Evolutionary conservation across 352 stramenopile species (phyloP).

Genomic region (Phytophthora rubi): DNA sequence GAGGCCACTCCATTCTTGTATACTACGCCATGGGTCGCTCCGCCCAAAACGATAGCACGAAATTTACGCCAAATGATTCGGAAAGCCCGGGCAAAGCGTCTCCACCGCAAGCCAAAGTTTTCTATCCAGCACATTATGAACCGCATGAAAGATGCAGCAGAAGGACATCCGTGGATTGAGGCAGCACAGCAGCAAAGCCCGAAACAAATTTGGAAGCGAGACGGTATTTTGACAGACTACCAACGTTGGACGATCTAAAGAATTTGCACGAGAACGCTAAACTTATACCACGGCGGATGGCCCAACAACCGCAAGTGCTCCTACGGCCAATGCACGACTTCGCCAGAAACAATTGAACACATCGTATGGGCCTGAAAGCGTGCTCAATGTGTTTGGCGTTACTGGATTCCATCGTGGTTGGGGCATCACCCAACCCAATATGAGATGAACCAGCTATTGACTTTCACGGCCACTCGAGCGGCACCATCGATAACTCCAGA

Average conservation of each 20-base stretch:
- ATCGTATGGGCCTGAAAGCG: not conserved
- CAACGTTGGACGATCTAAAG: not conserved
- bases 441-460: not conserved
- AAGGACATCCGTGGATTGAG: not conserved
- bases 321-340: not conserved
- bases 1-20: not conserved
- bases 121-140: not conserved
- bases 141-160: not conserved
- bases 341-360: not conserved
- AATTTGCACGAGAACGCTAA: not conserved
- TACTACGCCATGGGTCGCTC: not conserved
- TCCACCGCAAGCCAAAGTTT: not conserved
- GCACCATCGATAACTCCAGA: too few species aligned
- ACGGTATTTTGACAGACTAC: not conserved
- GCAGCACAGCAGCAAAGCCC: not conserved
- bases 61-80: not conserved
- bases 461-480: too few species aligned
- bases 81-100: not conserved
- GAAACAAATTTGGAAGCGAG: not conserved
- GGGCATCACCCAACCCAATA: not conserved
- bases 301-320: not conserved
- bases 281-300: not conserved
- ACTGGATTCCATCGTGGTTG: not conserved
- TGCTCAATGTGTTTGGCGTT: not conserved
- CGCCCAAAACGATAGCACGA: not conserved